phyloP scores from a whole-genome alignment of 306 rosid genomes.

The Rubus idaeus region DNA sequence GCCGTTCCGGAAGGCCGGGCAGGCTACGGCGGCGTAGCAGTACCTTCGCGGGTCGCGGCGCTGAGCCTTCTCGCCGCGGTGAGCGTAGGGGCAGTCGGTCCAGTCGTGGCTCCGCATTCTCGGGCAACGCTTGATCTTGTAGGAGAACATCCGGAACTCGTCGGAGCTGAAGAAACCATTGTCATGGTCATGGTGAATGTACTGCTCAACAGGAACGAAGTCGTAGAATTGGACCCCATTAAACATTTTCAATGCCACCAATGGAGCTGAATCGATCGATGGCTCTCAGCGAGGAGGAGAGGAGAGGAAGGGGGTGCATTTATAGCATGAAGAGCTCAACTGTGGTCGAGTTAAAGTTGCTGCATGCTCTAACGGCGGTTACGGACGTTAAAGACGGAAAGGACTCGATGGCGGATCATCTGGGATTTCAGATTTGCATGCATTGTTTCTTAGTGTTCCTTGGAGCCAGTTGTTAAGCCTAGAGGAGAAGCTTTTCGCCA shows the following conservation, averaged over 20 bases:
- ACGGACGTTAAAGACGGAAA: not conserved
- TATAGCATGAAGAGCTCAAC: not conserved
- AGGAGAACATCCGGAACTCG: slow-evolving; percentile 53
- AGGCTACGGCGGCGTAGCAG: slow-evolving; percentile 39
- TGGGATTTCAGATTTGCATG: slow-evolving; percentile 9
- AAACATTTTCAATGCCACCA: not conserved
- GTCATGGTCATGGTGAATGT: slow-evolving; percentile 1
- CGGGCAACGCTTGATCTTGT: slow-evolving; percentile 53
- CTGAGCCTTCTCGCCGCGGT: slow-evolving; percentile 56
- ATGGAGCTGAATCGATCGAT: not conserved
- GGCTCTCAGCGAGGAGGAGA: not conserved
- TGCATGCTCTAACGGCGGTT: slow-evolving; percentile 11
- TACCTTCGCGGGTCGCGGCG: slow-evolving; percentile 46
- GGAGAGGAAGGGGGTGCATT: not conserved
- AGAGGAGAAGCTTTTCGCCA: slow-evolving; percentile 10
- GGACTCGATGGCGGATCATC: not conserved
- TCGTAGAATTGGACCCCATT: not conserved
- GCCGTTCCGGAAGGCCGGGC: slow-evolving; percentile 42
- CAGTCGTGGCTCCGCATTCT: slow-evolving; percentile 50
- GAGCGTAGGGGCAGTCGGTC: slow-evolving; percentile 60
- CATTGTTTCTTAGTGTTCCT: not conserved
- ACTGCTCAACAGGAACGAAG: not conserved
- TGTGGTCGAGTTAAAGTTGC: not conserved
- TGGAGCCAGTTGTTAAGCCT: slow-evolving; percentile 33
- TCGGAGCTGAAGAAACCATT: slow-evolving; percentile 38